Evolutionary conservation across 441 rosid genomes (phyloP).

Genomic region (Melastoma candidum): DNA sequence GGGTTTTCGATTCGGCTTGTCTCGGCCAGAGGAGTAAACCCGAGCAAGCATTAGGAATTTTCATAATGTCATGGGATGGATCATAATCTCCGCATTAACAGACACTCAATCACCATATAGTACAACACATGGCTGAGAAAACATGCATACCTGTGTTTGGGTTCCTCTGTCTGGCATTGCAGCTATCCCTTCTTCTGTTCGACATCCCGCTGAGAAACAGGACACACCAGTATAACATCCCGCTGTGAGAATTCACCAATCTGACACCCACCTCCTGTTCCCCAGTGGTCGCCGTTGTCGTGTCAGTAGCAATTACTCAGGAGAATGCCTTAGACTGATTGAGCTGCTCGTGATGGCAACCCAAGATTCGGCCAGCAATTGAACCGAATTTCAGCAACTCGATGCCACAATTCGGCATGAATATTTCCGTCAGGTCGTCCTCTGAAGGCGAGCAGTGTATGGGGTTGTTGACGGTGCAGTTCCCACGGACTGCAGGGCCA

Average conservation of each 20-base stretch:
- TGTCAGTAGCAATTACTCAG: constrained; percentile 48
- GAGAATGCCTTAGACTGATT: constrained; percentile 52
- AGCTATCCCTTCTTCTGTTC: constrained; percentile 70
- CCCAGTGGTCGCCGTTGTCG: constrained; percentile 27
- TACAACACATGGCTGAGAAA: constrained; percentile 13
- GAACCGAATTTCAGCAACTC: constrained; percentile 68
- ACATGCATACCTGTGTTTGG: constrained; percentile 13
- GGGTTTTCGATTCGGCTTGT: too few relatives aligned
- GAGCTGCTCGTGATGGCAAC: constrained; percentile 54
- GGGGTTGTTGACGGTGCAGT: constrained; percentile 44
- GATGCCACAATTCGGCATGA: constrained; percentile 78
- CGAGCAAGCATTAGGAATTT: too few relatives aligned
- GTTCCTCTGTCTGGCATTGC: constrained; percentile 38
- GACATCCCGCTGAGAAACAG: constrained; percentile 45
- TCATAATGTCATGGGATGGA: too few relatives aligned
- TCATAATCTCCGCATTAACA: background rate
- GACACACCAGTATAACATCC: constrained; percentile 62
- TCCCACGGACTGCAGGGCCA: constrained; percentile 71
- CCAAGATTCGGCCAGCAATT: constrained; percentile 63
- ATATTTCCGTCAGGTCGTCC: constrained; percentile 67
- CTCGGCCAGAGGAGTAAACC: too few relatives aligned
- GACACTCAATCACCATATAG: constrained; percentile 12
- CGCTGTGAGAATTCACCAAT: constrained; percentile 48
- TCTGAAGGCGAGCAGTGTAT: constrained; percentile 58
- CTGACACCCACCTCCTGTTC: constrained; percentile 75